Base-by-base conservation (phyloP, 2,329 filamentous ascomycete species). In the Diplodia seriata region DNA sequence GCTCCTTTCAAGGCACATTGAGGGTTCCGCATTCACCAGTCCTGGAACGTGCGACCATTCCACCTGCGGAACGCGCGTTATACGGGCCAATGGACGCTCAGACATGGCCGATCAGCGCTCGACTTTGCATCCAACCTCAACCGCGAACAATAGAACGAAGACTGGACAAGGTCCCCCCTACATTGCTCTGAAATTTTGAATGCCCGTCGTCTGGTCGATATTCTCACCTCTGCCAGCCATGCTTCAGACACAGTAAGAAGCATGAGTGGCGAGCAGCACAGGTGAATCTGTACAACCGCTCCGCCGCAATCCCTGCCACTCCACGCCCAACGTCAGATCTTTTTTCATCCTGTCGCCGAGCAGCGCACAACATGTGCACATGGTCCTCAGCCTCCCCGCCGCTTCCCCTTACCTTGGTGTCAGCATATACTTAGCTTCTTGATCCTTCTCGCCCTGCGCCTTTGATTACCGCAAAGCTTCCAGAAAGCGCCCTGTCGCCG, bases 261-360 rank as follows among this genome's bases (percentile, higher is more conserved):
- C 40, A 51, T 63, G 57, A 62, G 59, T 62, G 47, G 59, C 47
- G 47, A 51, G 29, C 29, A 23, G 43, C 43, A 47, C 43, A 47
- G 18, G 43, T 38, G 36, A 7, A 33, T 7, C 36, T 20, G 18
- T 47, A 20, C 43, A 20, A 47, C 20, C 36, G 40, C 59, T 15
- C 50, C 59, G 29, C 29, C 31, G 33, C 59, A 20, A 63, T 51
- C 59, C 59, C 31, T 51, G 43, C 47, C 29, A 43, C 38, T 38
- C 54, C 36, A 59, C 23, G 56, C 38, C 56, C 40, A 61, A 61
- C 56, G 59, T 63, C 43, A 63, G 59, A 63, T 63, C 18, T 43
- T 51, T 63, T 26, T 51, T 29, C 47, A 51, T 51, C 40, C 57
- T 55, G 12, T 33, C 57, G 49, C 18, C 40, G 40, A 15, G 23